Base-by-base conservation (phyloP, 2,329 filamentous ascomycete genomes). In the Annulohypoxylon truncatum region DNA sequence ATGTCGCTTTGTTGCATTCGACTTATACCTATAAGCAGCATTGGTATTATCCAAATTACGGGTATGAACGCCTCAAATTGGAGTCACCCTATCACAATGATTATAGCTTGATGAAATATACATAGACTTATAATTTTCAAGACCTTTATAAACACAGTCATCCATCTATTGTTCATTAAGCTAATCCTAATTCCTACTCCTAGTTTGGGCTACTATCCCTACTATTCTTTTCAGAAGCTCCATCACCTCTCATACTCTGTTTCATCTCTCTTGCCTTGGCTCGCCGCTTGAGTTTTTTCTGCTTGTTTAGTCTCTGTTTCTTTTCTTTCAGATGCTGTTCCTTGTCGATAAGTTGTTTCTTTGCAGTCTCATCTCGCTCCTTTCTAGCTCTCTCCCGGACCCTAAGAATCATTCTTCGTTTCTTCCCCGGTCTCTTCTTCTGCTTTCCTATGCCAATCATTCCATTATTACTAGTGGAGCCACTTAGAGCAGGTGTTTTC, bases 241-340 rank as follows among this genome's bases (percentile, higher is more conserved):
- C 73, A 24, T 72, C 73, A 3, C 59, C 76, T 33, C 71, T 73
- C 15, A 53, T 67, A 10, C 67, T 74, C 73, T 77, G 69, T 71
- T 87, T 89, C 77, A 81, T 81, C 71, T 84, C 84, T 74, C 82
- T 87, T 67, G 83, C 85, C 77, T 89, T 89, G 44, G 83, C 81
- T 72, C 83, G 82, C 72, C 83, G 81, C 76, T 87, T 85, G 65
- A 89, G 70, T 79, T 90, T 89, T 80, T 86, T 89, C 71, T 84
- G 76, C 61, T 85, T 78, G 70, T 90, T 90, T 68, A 88, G 74
- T 69, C 86, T 81, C 78, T 88, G 88, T 79, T 88, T 88, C 81
- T 89, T 89, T 59, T 89, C 86, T 71, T 80, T 82, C 28, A 88
- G 69, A 51, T 84, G 82, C 69, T 87, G 83, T 72, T 88, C 86